Base-by-base conservation (phyloP, 2,329 filamentous ascomycete genomes). In the Stagonosporopsis tanaceti region DNA sequence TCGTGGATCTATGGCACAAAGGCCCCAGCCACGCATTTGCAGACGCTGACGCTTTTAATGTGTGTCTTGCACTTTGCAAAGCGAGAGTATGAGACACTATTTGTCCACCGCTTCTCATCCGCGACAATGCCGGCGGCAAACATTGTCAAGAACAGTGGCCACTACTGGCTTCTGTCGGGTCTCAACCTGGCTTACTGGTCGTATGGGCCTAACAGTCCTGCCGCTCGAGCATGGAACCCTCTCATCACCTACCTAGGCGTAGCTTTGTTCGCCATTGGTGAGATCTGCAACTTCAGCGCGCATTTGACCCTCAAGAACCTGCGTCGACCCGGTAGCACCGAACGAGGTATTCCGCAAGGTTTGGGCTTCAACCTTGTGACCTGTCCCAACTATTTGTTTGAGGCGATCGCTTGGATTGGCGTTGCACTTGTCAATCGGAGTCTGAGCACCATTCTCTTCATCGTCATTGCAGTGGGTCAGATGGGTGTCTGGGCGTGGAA, bases 371-470 rank as follows among this genome's bases (percentile, higher is more conserved):
- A 81, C 63, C 79, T 91, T 34, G 94, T 99, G 50, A 99, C 95
- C 12, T 96, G 93, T 80, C 95, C 95, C 39, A 99, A 99, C 81
- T 99, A 99, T 82, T 87, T 96, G 81, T 98, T 96, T 68, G 95
- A 99, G 75, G 84, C 91, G 6, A 76, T 96, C 35, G 87, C 93
- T 0, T 99, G 95, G 95, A 68, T 91, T 28, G 93, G 93, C 25
- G 83, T 98, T 53, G 89, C 90, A 66, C 74, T 96, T 40, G 85
- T 94, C 51, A 93, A 88, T 68, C 89, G 91, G 70, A 93, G 89
- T 79, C 89, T 90, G 81, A 85, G 88, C 47, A 91, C 95, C 0
- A 81, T 87, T 15, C 66, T 96, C 20, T 98, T 98, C 78, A 87
- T 91, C 59, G 75, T 82, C 24, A 83, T 92, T 48, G 92, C 92